Percentiles rank a stretch among this genome's conserved stretches.
phyloP scores from a whole-genome alignment of 148 eudicot genomes.

The Amaranthus cruentus region DNA sequence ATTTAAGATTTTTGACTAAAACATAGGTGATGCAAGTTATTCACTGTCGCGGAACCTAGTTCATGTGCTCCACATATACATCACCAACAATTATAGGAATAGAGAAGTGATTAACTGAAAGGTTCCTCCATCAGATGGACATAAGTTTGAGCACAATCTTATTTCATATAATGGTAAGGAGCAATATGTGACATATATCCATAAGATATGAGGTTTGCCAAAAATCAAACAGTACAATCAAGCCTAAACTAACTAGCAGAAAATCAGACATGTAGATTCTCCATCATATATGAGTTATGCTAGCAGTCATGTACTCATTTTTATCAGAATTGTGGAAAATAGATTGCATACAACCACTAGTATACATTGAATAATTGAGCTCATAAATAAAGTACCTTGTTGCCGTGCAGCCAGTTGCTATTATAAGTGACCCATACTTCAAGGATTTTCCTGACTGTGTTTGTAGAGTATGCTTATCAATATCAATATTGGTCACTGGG shows the following conservation, averaged over 20 bases:
- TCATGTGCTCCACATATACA: not conserved
- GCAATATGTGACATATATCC: not conserved
- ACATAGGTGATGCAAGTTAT: not conserved
- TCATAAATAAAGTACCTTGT: conserved; percentile 52
- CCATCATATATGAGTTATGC: not conserved
- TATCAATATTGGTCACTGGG: conserved; percentile 65
- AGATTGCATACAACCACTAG: conserved; percentile 1
- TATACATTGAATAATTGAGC: not conserved
- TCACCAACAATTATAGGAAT: not conserved
- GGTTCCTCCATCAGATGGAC: not conserved
- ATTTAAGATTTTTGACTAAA: not conserved
- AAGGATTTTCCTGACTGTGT: conserved; percentile 87
- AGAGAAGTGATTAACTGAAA: not conserved
- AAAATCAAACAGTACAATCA: not conserved
- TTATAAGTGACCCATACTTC: conserved; percentile 82
- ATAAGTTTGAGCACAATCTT: not conserved
- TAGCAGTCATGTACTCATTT: not conserved
- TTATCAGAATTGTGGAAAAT: not conserved
- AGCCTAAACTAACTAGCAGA: not conserved
- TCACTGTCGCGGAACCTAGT: not conserved
- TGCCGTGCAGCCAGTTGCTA: conserved; percentile 94
- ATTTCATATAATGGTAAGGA: not conserved
- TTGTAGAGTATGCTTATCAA: conserved; percentile 71
- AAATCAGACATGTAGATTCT: not conserved
- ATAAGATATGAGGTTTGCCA: not conserved